Evolutionary conservation across 306 rosid genomes (phyloP).

Genomic region (Vigna nakashimae): DNA sequence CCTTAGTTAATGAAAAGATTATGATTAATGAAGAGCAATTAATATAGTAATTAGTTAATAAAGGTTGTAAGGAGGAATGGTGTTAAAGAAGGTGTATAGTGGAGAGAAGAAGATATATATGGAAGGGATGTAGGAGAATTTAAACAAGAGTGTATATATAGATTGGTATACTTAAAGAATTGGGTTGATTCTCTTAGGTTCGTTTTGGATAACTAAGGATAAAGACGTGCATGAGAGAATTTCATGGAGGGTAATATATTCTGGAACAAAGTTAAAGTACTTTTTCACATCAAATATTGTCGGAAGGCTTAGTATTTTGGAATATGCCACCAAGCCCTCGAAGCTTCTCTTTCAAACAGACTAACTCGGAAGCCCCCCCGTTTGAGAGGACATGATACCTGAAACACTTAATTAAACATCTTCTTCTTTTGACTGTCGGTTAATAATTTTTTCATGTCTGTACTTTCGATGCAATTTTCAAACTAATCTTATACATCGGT

Average conservation of each 20-base stretch:
- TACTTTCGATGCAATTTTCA: no score
- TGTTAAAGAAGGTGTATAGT: conserved; percentile 32
- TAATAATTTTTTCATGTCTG: no score
- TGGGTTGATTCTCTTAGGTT: conserved; percentile 44
- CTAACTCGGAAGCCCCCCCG: no score
- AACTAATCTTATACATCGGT: no score
- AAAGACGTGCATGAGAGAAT: conserved; percentile 40
- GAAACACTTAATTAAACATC: no score
- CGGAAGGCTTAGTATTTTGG: conserved; percentile 5
- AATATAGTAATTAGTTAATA: background rate
- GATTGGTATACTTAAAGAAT: conserved; percentile 28
- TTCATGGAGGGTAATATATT: conserved; percentile 49
- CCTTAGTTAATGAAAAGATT: conserved; percentile 5
- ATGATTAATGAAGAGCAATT: background rate
- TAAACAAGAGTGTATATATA: conserved; percentile 2
- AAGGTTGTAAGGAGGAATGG: conserved; percentile 41
- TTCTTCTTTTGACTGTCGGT: no score
- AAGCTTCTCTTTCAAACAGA: conserved; percentile 29
- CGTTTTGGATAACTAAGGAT: conserved; percentile 62
- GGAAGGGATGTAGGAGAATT: conserved; percentile 37
- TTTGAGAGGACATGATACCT: no score
- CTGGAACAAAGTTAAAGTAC: conserved; percentile 35
- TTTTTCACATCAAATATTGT: conserved; percentile 42
- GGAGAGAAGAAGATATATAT: background rate
- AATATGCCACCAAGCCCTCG: conserved; percentile 41